Percentiles rank a stretch among this genome's conserved stretches.
phyloP scores from a whole-genome alignment of 139 green algal genomes.

The Spirogloea muscicola region DNA sequence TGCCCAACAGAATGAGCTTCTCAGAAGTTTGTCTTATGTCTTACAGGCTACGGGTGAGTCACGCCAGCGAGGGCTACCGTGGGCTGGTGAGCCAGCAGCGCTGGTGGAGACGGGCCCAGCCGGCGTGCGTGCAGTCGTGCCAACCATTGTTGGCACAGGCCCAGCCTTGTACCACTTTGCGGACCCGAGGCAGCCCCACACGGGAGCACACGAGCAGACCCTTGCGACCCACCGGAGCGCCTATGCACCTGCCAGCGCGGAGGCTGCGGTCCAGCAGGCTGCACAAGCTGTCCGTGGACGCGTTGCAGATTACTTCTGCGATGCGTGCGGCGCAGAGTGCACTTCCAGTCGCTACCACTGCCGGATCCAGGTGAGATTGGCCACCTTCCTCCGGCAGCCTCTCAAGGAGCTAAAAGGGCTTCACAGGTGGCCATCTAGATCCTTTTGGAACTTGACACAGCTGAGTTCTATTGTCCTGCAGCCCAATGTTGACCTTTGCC shows the following conservation, averaged over 20 bases:
- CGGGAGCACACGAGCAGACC: not conserved
- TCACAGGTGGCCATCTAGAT: not conserved
- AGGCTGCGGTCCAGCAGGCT: slow-evolving; percentile 13
- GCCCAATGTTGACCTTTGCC: slow-evolving; percentile 53
- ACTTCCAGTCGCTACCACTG: slow-evolving; percentile 80
- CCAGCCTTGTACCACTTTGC: slow-evolving; percentile 8
- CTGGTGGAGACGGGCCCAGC: slow-evolving; percentile 24
- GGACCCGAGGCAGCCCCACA: not conserved
- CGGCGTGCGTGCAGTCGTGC: slow-evolving; percentile 21
- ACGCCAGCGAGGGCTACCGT: too few species aligned
- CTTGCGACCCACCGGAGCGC: slow-evolving; percentile 19
- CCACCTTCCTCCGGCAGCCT: too few species aligned
- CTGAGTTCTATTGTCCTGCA: too few species aligned
- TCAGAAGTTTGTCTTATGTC: too few species aligned
- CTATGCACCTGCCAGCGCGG: not conserved
- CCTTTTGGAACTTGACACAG: slow-evolving; percentile 18
- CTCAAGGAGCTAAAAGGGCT: not conserved
- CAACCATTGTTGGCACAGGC: not conserved
- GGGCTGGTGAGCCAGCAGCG: too few species aligned
- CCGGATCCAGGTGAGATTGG: slow-evolving; percentile 45
- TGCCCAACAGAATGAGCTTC: too few species aligned
- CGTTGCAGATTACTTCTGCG: slow-evolving; percentile 32
- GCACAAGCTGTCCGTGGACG: not conserved
- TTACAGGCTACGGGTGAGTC: too few species aligned
- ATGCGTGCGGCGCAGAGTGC: slow-evolving; percentile 74